Evolutionary conservation across 1,284 basidiomycete genomes (phyloP).

Genomic region (Pterulicium gracile): DNA sequence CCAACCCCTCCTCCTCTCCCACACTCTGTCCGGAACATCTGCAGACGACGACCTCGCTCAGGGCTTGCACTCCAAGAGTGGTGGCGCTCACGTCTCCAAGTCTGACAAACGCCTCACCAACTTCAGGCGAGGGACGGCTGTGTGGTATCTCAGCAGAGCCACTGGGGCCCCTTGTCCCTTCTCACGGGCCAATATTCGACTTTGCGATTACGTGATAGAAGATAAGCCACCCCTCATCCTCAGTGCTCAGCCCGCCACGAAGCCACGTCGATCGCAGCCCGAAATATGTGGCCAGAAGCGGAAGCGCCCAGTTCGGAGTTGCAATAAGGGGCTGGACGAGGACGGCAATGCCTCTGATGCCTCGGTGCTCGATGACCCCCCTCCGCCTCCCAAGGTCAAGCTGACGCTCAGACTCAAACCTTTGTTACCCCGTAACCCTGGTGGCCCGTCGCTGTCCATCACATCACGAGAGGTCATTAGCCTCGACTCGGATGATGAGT

Average conservation of each 20-base stretch:
- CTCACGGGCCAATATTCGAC: slow-evolving; percentile 52
- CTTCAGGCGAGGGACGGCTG: slow-evolving; percentile 64
- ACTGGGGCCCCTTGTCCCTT: slow-evolving; percentile 68
- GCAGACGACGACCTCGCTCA: slow-evolving; percentile 64
- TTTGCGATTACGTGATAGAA: slow-evolving; percentile 45
- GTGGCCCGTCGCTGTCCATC: slow-evolving; percentile 15
- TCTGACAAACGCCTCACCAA: slow-evolving; percentile 50
- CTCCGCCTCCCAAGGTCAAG: slow-evolving; percentile 54
- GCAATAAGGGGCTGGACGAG: slow-evolving; percentile 14
- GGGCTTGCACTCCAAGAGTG: slow-evolving; percentile 55
- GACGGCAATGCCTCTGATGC: neutral
- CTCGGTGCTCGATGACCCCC: slow-evolving; percentile 21
- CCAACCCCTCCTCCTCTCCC: slow-evolving; percentile 61
- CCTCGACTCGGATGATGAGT: slow-evolving; percentile 23
- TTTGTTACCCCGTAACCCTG: slow-evolving; percentile 22
- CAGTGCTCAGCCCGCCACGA: neutral
- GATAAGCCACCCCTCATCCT: slow-evolving; percentile 13
- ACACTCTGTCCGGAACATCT: slow-evolving; percentile 55
- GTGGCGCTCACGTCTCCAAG: slow-evolving; percentile 46
- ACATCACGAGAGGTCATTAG: slow-evolving; percentile 27
- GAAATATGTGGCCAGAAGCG: slow-evolving; percentile 56
- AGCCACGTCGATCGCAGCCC: slow-evolving; percentile 23
- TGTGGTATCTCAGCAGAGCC: slow-evolving; percentile 68
- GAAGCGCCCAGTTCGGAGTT: slow-evolving; percentile 47
- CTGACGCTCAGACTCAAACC: slow-evolving; percentile 54